Evolutionary conservation across 768 basidiomycete species (phyloP).

Genomic region (Termitomyces sp.): DNA sequence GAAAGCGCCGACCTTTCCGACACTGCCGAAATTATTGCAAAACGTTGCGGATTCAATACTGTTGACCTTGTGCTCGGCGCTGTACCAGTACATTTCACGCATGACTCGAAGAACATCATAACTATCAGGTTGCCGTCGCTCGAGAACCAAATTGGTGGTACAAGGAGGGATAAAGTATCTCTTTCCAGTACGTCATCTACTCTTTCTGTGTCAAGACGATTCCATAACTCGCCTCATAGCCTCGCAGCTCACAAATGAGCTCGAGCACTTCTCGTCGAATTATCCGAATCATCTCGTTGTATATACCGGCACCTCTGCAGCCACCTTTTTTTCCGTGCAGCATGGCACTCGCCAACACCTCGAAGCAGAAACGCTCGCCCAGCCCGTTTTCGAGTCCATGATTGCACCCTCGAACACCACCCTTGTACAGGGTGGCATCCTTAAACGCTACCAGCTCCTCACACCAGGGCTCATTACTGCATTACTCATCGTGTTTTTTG

Average conservation of each 20-base stretch:
- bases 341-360: conserved; percentile 20
- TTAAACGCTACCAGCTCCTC: conserved; percentile 71
- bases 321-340: conserved; percentile 18
- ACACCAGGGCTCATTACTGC: conserved; percentile 68
- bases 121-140: conserved; percentile 51
- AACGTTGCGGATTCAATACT: conserved; percentile 48
- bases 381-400: not conserved
- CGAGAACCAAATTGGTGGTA: conserved; percentile 30
- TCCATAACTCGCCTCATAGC: conserved; percentile 25
- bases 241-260: conserved; percentile 38
- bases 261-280: conserved; percentile 40
- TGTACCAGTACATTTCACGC: conserved; percentile 25
- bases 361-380: not conserved
- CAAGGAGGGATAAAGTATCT: conserved; percentile 43
- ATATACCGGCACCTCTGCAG: conserved; percentile 46
- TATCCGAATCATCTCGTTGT: conserved; percentile 65
- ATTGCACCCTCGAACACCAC: conserved; percentile 26
- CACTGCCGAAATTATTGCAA: conserved; percentile 39
- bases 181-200: conserved; percentile 44
- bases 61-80: conserved; percentile 36
- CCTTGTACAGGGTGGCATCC: conserved; percentile 50
- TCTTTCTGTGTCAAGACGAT: not conserved
- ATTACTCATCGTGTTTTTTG: conserved; percentile 60
- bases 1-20: conserved; percentile 23
- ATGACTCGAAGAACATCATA: conserved; percentile 49